Base-by-base conservation (phyloP, 441 rosid genomes). In the Corymbia citriodora region DNA sequence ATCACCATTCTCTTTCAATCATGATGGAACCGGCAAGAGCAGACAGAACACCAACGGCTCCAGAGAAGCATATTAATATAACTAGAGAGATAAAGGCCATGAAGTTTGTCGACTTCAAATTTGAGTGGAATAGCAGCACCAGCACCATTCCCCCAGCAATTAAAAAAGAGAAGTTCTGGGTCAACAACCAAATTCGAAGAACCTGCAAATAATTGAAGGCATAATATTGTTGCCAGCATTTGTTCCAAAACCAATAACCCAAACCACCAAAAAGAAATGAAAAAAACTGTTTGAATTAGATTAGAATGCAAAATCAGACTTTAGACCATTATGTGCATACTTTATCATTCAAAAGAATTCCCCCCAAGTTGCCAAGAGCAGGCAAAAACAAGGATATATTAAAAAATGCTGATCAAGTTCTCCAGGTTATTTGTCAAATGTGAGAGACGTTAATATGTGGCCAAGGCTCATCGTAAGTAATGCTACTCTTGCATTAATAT, bases 1-100 rank as follows among this genome's bases (percentile, higher is more conserved):
- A 59, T 92, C 95, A 96, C 99, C 99, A 97, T 93, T 97, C 99
- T 92, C 98, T 93, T 96, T 97, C 98, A 8, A 97, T 93, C 89
- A 96, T 70, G 90, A 97, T 94, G 91, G 98, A 96, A 68, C 99
- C 97, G n/a, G 95, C 98, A 90, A 97, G 97, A 57, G 97, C 93
- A 54, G 99, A 97, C 89, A 97, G 98, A 89, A 94, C 95, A 16
- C 96, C 97, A 54, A 95, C 63, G 79, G 98, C 97, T 90, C 99
- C 99, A 63, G 97, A 94, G 90, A 95, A 33, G 92, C 95, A 95
- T 50, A 95, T 95, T 89, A 96, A 68, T 74, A 79, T 89, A 55
- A 95, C 91, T 88, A 97, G 93, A 45, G 82, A 45, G 90, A 94
- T 88, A 91, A 97, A 97, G 21, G 93, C 92, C 25, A 89, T 23